Evolutionary conservation across 2,329 filamentous ascomycete species (phyloP), one percentile per base, ranked within the genome.

Genomic region (Neophaeococcomyces mojaviensis): DNA sequence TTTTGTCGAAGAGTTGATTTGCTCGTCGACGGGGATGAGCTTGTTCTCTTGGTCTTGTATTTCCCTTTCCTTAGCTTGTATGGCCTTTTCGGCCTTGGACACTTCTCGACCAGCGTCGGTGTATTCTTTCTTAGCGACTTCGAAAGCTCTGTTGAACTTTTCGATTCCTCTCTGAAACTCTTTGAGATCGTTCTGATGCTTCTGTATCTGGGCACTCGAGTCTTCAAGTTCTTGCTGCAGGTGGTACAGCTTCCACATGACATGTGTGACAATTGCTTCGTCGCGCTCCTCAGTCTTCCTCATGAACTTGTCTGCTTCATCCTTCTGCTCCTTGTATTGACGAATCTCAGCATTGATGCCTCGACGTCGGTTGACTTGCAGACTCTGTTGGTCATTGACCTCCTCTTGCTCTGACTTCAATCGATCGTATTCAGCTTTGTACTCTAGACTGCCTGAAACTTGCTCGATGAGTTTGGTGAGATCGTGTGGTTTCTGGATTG

Each of bases 331-430:
- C 60, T 94, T 86, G 60, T 96, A 98, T 59, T 95, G 88, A 63
- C 92, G 95, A 64, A 98, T 94, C 67, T 98, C 92, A 2, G 88
- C 90, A 64, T 97, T 97, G 68, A 98, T 96, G 39, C 86, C 88
- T 55, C 92, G 82, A 28, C 92, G 86, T 50, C 89, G 81, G 59
- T 92, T 85, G 7, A 97, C 79, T 62, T 94, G 89, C 55, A 88
- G 86, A 36, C 82, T 86, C 55, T 94, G 87, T 54, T 94, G 87
- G 58, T 97, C 90, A 1, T 84, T 80, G 4, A 90, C 88, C 57
- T 88, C 82, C 54, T 96, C 88, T 3, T 86, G 81, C 60, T 94
- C 86, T 6, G 76, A 75, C 66, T 97, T 90, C n/a, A 96, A 73
- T 46, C 76, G 78, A 61, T 98, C 94, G 63, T 98, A 98, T 57